These are phyloP conservation scores for Immersiella caudata DNA, from an alignment of 495 filamentous ascomycete genomes.

Conservation along the genomic window DNA sequence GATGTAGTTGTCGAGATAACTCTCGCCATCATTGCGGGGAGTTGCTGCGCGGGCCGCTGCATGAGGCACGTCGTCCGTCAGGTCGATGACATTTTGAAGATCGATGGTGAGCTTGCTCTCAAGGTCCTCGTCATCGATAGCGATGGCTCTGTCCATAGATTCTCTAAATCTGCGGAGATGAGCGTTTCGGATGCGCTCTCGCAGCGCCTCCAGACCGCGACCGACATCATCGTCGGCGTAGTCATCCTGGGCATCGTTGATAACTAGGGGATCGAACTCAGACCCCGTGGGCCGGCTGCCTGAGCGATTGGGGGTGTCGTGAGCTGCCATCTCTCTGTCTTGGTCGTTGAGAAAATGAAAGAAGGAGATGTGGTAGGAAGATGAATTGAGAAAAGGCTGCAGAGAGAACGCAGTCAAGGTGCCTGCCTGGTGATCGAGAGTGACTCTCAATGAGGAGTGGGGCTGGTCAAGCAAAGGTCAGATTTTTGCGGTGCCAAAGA, in stretches of 20 bases:
- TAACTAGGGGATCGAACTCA: too few relatives aligned
- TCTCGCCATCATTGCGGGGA: background rate
- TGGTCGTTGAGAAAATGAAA: too few relatives aligned
- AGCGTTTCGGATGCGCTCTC: background rate
- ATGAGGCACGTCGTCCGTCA: background rate
- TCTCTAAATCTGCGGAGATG: background rate
- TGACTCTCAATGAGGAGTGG: too few relatives aligned
- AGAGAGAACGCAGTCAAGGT: too few relatives aligned
- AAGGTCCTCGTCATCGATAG: background rate
- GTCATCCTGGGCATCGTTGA: background rate
- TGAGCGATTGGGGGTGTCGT: too few relatives aligned
- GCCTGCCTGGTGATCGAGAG: too few relatives aligned
- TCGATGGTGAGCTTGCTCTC: background rate
- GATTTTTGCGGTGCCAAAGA: too few relatives aligned
- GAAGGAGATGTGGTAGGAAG: too few relatives aligned
- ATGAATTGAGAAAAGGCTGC: too few relatives aligned
- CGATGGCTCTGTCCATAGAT: background rate
- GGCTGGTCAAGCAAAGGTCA: too few relatives aligned
- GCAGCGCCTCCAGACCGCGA: background rate
- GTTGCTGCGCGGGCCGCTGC: background rate
- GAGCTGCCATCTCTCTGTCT: too few relatives aligned
- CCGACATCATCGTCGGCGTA: background rate
- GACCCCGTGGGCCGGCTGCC: too few relatives aligned
- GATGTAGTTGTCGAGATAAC: background rate
- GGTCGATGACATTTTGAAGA: background rate